These are phyloP conservation scores for Gynochthodes officinalis DNA, from an alignment of 257 asterid species.

Conservation along the genomic window DNA sequence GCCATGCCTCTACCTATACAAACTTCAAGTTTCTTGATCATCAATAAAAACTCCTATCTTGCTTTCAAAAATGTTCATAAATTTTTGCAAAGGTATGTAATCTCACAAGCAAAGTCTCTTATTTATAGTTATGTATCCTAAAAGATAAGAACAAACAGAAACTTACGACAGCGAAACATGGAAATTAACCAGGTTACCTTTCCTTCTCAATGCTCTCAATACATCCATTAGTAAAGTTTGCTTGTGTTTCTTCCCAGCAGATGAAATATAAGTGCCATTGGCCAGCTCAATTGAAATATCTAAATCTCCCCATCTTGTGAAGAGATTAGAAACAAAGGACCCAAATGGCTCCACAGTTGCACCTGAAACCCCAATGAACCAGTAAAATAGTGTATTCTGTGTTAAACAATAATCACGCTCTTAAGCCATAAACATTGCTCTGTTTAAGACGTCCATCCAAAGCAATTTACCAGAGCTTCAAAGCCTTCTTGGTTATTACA, in stretches of 20 bases:
- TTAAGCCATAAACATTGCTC: neutral
- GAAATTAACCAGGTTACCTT: conserved; percentile 42
- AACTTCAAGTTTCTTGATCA: conserved; percentile 1
- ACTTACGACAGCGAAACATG: neutral
- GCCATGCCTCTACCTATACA: neutral
- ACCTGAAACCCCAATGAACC: conserved; percentile 54
- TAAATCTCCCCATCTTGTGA: conserved; percentile 94
- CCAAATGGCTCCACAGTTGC: conserved; percentile 97
- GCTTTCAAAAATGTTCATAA: neutral
- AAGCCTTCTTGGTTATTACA: neutral
- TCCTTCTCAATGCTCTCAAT: conserved; percentile 54
- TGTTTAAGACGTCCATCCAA: neutral
- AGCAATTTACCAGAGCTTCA: neutral
- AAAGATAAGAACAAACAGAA: neutral
- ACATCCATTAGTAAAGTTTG: conserved; percentile 57
- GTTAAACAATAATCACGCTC: conserved; percentile 4
- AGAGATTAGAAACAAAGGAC: conserved; percentile 92
- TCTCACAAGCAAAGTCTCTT: neutral
- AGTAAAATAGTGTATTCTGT: conserved; percentile 17
- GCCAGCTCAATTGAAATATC: conserved; percentile 81
- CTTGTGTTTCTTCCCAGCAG: conserved; percentile 75
- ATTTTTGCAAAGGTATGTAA: neutral
- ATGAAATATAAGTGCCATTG: conserved; percentile 58
- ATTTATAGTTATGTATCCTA: neutral
- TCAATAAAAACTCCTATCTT: neutral